A percentile compares a stretch with the other conserved stretches of the same genome.
These are phyloP conservation scores for Zymoseptoria brevis DNA, from an alignment of 2,329 filamentous ascomycete species.

Conservation along the genomic window DNA sequence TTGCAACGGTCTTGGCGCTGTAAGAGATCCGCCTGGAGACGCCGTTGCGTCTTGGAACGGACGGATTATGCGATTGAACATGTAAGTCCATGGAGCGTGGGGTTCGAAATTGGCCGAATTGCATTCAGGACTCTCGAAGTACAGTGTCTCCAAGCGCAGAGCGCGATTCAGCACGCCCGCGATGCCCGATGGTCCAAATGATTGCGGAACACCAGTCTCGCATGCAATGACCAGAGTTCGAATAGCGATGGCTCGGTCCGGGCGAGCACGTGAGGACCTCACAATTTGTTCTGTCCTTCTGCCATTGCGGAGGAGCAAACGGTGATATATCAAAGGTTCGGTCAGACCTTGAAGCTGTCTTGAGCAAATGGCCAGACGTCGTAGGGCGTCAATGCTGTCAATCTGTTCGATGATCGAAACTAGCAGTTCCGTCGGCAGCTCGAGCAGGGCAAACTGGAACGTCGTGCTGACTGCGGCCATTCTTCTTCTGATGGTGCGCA, in stretches of 20 bases:
- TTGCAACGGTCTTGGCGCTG: conserved; percentile 9
- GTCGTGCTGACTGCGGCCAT: neutral
- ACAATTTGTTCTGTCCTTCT: conserved; percentile 1
- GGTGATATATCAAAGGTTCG: conserved; percentile 16
- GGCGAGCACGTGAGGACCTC: neutral
- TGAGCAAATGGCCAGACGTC: conserved; percentile 13
- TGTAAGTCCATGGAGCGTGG: conserved; percentile 9
- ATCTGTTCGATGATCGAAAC: conserved; percentile 16
- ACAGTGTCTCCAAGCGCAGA: conserved; percentile 10
- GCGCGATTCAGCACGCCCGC: conserved; percentile 4
- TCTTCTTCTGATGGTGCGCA: neutral
- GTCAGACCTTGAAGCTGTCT: conserved; percentile 13
- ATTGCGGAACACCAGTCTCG: conserved; percentile 4
- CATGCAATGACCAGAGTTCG: conserved; percentile 12
- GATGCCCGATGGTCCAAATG: conserved; percentile 6
- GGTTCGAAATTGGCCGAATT: conserved; percentile 16
- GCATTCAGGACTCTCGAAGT: conserved; percentile 17
- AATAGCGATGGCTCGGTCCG: conserved; percentile 8
- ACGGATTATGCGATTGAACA: conserved; percentile 8
- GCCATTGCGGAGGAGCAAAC: conserved; percentile 9
- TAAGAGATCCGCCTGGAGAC: neutral
- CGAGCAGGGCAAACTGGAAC: conserved; percentile 15
- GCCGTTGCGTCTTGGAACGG: conserved; percentile 12
- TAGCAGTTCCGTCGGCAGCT: conserved; percentile 19
- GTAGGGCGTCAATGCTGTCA: conserved; percentile 9